Conservation (phyloP, 1,284 basidiomycete species). For the Waitea zeae region DNA sequence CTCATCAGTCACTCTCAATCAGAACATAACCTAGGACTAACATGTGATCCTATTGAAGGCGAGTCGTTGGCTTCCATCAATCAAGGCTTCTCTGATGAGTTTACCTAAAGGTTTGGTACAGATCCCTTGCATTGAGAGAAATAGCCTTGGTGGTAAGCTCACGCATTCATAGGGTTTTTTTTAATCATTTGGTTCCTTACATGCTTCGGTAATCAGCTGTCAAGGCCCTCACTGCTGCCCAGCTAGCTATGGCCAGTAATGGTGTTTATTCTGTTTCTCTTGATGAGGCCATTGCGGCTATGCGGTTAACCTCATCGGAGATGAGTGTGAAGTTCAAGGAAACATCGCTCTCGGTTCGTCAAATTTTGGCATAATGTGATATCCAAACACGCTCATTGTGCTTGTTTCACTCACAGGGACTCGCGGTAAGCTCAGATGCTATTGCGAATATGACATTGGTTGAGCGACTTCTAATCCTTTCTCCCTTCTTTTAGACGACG, state of each 20-base stretch:
- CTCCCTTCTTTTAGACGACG: constrained; percentile 17
- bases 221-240: constrained; percentile 83
- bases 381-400: constrained; percentile 1
- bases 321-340: constrained; percentile 89
- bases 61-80: no score
- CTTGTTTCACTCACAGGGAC: constrained; percentile 25
- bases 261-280: constrained; percentile 79
- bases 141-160: no score
- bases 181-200: no score
- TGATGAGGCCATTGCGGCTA: constrained; percentile 93
- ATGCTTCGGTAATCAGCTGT: no score
- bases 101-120: no score
- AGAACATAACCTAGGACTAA: constrained; percentile 80
- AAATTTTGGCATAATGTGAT: constrained; percentile 4
- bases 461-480: constrained; percentile 1
- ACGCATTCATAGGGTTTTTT: no score
- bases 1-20: no score
- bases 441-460: not conserved
- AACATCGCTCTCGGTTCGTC: constrained; percentile 70
- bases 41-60: constrained; percentile 87
- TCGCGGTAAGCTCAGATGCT: constrained; percentile 30
- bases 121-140: constrained; percentile 85
- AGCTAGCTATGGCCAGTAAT: constrained; percentile 82
- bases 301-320: constrained; percentile 78
- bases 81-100: no score